phyloP scores from a whole-genome alignment of 306 rosid species.

The Corylus heterophylla region DNA sequence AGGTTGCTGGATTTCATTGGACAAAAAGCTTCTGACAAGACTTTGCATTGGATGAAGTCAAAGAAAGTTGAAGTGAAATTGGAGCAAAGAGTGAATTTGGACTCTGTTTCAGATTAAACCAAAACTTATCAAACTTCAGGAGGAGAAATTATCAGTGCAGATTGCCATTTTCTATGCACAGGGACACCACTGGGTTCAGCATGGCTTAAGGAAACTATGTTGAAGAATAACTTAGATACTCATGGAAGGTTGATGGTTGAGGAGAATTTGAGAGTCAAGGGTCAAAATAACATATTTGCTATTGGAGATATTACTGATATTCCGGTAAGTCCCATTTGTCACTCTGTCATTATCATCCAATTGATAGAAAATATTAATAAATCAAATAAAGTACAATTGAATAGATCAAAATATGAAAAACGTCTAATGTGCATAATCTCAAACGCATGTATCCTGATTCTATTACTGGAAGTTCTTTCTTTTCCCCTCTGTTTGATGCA shows the following conservation, averaged over 20 bases:
- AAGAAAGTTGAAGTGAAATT: conserved; percentile 63
- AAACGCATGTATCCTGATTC: conserved; percentile 6
- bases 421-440: conserved; percentile 12
- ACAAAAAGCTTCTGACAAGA: conserved; percentile 56
- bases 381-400: too few species aligned
- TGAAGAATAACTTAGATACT: conserved; percentile 46
- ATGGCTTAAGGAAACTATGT: conserved; percentile 61
- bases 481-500: background rate
- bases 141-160: conserved; percentile 62
- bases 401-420: too few species aligned
- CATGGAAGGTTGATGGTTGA: conserved; percentile 73
- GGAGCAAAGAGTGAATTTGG: conserved; percentile 47
- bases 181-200: conserved; percentile 52
- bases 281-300: conserved; percentile 59
- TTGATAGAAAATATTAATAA: too few species aligned
- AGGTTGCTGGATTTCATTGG: conserved; percentile 81
- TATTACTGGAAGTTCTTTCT: background rate
- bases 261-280: conserved; percentile 53
- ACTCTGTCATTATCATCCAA: background rate
- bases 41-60: conserved; percentile 57
- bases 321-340: conserved; percentile 46
- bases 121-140: conserved; percentile 51
- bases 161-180: conserved; percentile 63
- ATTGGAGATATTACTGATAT: conserved; percentile 80
- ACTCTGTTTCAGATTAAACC: conserved; percentile 29